Evolutionary conservation across 257 asterid genomes (phyloP), one percentile per base, ranked within the genome.

Genomic region (Pogostemon cablin): DNA sequence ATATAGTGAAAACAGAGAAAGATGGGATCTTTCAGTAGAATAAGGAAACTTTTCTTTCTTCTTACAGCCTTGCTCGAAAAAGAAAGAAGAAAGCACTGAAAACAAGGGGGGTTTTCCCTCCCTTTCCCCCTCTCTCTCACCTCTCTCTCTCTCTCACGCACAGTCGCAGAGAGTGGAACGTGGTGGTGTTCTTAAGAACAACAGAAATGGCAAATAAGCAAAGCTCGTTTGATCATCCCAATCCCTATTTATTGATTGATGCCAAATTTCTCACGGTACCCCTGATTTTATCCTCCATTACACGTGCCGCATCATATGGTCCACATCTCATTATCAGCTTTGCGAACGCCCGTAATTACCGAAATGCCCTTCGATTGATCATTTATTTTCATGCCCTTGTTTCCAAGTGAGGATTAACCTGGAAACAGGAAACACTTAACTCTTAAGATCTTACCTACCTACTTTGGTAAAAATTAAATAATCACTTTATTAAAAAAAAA

Each of bases 251-350:
- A 84, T 25, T 25, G 32, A 25, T 25, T 25, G 71, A 63, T 11
- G 52, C 59, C 69, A 39, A 38, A 65, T 57, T 76, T 69, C 55
- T 43, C 56, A 9, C 2, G 44, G 34, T 67, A 15, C 78, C 83
- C 83, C 52, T 73, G 25, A 44, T 62, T 69, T 76, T 73, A 11
- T 67, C 66, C 68, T 39, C 52, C 76, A 66, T 73, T 78, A 71
- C 79, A 44, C 44, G 61, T 69, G 75, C 78, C 76, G 80, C 82
- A 66, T 50, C 62, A 49, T 56, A 35, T 41, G 77, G 71, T 38
- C 76, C 84, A 43, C 79, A 32, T 54, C 17, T 39, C 0, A 38
- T 38, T 43, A 20, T 47, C 57, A 12, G 7, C 12, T 0, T 15
- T 2, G 32, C 32, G 32, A 25, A 1, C 32, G 32, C 32, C 1